Evolutionary conservation across 2,329 filamentous ascomycete species (phyloP).

Genomic region (Raffaelea albimanens): DNA sequence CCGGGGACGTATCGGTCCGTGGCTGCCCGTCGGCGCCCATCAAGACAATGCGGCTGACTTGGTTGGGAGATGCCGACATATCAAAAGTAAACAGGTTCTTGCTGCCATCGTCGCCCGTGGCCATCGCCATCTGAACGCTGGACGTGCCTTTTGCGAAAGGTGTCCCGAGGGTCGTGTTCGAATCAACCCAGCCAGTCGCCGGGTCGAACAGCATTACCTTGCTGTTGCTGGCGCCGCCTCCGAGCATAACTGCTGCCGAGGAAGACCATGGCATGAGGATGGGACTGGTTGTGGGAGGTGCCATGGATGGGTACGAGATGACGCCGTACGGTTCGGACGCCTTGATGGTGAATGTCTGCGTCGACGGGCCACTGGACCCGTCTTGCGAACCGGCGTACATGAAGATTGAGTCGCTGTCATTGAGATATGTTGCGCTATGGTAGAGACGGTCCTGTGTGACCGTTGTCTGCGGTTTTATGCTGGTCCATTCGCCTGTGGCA

Average conservation of each 20-base stretch:
- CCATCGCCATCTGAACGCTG: constrained; percentile 49
- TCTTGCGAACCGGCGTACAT: constrained; percentile 71
- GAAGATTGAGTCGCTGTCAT: constrained; percentile 60
- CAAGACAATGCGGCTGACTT: constrained; percentile 61
- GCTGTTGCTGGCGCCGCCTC: constrained; percentile 57
- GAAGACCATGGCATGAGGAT: constrained; percentile 67
- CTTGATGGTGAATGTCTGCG: constrained; percentile 66
- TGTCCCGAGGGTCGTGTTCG: constrained; percentile 52
- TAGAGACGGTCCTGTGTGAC: constrained; percentile 60
- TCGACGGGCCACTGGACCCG: constrained; percentile 46
- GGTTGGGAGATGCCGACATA: constrained; percentile 63
- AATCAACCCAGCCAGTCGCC: constrained; percentile 54
- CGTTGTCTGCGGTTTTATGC: constrained; percentile 29
- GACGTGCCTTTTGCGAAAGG: constrained; percentile 50
- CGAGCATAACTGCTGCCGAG: constrained; percentile 62
- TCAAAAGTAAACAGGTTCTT: constrained; percentile 75
- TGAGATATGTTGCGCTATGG: constrained; percentile 69
- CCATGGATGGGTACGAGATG: constrained; percentile 43
- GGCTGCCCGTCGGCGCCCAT: constrained; percentile 49
- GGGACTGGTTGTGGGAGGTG: constrained; percentile 57
- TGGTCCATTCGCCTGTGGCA: constrained; percentile 42
- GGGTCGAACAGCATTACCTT: constrained; percentile 65
- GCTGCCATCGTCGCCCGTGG: constrained; percentile 66
- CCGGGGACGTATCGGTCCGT: constrained; percentile 25
- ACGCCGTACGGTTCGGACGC: constrained; percentile 57